phyloP scores from a whole-genome alignment of 805 yeast species.

The Dipodascus albidus region DNA sequence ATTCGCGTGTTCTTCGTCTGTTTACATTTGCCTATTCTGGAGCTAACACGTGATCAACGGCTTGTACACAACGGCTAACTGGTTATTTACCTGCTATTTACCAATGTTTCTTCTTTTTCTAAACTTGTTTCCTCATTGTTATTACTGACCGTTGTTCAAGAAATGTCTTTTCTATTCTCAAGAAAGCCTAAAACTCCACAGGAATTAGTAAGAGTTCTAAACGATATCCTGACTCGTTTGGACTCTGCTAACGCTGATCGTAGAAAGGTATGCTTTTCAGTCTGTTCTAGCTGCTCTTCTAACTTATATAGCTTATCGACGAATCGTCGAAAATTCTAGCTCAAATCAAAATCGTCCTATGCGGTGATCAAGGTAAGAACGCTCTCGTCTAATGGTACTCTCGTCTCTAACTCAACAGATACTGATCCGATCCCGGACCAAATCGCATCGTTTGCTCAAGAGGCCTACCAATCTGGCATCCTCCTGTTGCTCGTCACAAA shows the following conservation, averaged over 20 bases:
- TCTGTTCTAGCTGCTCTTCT: conserved; percentile 10
- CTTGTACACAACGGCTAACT: neutral
- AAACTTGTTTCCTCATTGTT: too few relatives aligned
- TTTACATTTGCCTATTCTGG: neutral
- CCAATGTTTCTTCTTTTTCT: too few relatives aligned
- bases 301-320: conserved; percentile 43
- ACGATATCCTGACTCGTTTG: conserved; percentile 55
- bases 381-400: conserved; percentile 29
- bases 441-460: conserved; percentile 65
- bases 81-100: neutral
- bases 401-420: conserved; percentile 9
- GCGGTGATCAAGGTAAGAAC: conserved; percentile 54
- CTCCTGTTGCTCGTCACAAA: conserved; percentile 48
- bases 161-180: conserved; percentile 84
- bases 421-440: conserved; percentile 51
- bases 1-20: neutral
- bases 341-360: conserved; percentile 53
- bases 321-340: conserved; percentile 56
- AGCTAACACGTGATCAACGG: neutral
- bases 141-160: too few relatives aligned
- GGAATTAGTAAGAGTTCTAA: conserved; percentile 65
- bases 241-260: conserved; percentile 26
- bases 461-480: conserved; percentile 61
- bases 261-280: conserved; percentile 24
- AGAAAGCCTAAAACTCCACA: conserved; percentile 83